phyloP scores from a whole-genome alignment of 192 early-diverging fungal genomes.

The Backusella luteola region DNA sequence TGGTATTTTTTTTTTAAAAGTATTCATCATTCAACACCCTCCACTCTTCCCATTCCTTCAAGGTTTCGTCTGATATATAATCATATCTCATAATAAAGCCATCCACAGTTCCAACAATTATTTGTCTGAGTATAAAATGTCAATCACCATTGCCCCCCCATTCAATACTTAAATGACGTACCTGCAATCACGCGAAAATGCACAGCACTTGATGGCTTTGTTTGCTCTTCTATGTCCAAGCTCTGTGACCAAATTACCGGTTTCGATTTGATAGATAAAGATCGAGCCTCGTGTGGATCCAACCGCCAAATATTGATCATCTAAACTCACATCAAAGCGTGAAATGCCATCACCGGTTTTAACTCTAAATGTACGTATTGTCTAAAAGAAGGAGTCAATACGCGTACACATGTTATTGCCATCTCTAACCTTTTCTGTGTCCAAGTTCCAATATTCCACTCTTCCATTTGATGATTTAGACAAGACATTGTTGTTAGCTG shows the following conservation, averaged over 20 bases:
- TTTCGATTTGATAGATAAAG: conserved; percentile 70
- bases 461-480: conserved; percentile 74
- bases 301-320: conserved; percentile 70
- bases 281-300: conserved; percentile 73
- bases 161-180: conserved; percentile 3
- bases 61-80: conserved; percentile 70
- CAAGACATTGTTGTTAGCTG: conserved; percentile 55
- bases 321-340: conserved; percentile 68
- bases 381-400: conserved; percentile 14
- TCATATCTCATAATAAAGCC: conserved; percentile 84
- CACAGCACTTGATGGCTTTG: conserved; percentile 76
- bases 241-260: conserved; percentile 59
- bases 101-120: conserved; percentile 74
- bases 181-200: conserved; percentile 76
- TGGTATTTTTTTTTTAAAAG: background rate
- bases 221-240: conserved; percentile 75
- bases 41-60: conserved; percentile 70
- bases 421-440: conserved; percentile 35
- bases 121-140: conserved; percentile 38
- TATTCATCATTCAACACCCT: background rate
- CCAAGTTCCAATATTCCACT: conserved; percentile 74
- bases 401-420: background rate
- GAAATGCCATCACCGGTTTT: conserved; percentile 40
- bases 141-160: background rate
- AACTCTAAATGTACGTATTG: conserved; percentile 39